Percentiles rank a stretch among this genome's conserved stretches.
phyloP scores from a whole-genome alignment of 306 rosid species.

The Canavalia gladiata region DNA sequence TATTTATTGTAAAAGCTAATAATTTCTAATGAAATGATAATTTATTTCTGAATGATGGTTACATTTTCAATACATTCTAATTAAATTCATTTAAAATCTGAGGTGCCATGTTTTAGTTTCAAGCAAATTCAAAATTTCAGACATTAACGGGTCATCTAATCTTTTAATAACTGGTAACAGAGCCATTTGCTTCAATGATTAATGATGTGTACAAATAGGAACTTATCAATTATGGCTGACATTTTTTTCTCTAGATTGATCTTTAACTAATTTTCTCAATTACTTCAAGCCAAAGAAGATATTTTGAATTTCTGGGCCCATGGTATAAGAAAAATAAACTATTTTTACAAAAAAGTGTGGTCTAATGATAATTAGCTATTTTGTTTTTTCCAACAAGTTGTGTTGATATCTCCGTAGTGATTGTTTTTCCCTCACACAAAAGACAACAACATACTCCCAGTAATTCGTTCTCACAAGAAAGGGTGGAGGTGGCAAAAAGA shows the following conservation, averaged over 20 bases:
- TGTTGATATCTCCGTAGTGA: not conserved
- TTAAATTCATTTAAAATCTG: not conserved
- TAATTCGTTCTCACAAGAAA: not conserved
- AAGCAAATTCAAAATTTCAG: not conserved
- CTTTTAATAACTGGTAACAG: not conserved
- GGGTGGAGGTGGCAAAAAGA: not conserved
- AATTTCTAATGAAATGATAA: no score
- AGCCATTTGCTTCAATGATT: not conserved
- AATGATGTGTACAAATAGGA: not conserved
- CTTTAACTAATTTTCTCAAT: not conserved
- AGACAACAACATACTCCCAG: not conserved
- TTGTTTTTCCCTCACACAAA: not conserved
- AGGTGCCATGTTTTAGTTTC: not conserved
- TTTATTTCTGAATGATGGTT: no score
- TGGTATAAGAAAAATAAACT: not conserved
- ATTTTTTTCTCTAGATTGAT: not conserved
- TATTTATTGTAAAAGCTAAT: no score
- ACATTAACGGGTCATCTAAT: not conserved
- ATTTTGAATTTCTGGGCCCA: constrained; percentile 9
- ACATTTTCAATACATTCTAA: no score
- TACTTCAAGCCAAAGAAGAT: constrained; percentile 1
- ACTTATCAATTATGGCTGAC: not conserved
- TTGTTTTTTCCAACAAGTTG: constrained; percentile 4
- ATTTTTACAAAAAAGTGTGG: not conserved
- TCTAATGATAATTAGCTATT: not conserved